Evolutionary conservation across 208 protist genomes (phyloP).

Genomic region (Acanthamoeba quina): DNA sequence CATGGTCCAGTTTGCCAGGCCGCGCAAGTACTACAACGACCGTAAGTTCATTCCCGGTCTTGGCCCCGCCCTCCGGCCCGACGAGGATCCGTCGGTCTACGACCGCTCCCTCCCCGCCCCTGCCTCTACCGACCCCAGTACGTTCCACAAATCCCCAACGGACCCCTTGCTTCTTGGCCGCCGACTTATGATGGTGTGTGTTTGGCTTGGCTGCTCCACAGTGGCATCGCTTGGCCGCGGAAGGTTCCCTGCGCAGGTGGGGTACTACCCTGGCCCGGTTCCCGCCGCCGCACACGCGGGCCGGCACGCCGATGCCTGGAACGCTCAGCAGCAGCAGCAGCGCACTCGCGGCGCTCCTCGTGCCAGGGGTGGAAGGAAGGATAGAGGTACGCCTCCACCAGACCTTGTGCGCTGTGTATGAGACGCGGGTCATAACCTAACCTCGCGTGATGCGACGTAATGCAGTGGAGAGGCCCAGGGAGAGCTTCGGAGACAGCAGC

Average conservation of each 20-base stretch:
- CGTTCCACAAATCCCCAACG: not conserved
- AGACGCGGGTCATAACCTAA: not conserved
- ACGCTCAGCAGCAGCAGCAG: not conserved
- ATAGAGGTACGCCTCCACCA: not conserved
- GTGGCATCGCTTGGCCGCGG: not conserved
- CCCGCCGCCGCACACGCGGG: not conserved
- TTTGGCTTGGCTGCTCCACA: not conserved
- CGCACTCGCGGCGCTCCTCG: not conserved
- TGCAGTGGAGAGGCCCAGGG: not conserved
- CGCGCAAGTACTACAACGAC: slow-evolving; percentile 79
- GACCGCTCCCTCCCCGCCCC: not conserved
- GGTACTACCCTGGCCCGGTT: not conserved
- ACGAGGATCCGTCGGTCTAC: slow-evolving; percentile 23
- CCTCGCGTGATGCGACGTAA: not conserved
- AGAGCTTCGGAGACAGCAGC: not conserved
- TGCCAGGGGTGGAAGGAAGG: not conserved
- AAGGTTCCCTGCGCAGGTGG: not conserved
- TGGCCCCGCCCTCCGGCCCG: not conserved
- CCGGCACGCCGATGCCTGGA: slow-evolving; percentile 12
- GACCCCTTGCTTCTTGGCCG: not conserved
- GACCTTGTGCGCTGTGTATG: too few relatives aligned
- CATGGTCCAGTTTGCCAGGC: slow-evolving; percentile 84
- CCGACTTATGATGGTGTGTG: not conserved
- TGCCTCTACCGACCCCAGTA: not conserved
- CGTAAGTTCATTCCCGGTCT: slow-evolving; percentile 20